Percentiles rank a stretch among this genome's conserved stretches.
Conservation (phyloP, 352 stramenopile genomes). For the Pythium rishiriense region DNA sequence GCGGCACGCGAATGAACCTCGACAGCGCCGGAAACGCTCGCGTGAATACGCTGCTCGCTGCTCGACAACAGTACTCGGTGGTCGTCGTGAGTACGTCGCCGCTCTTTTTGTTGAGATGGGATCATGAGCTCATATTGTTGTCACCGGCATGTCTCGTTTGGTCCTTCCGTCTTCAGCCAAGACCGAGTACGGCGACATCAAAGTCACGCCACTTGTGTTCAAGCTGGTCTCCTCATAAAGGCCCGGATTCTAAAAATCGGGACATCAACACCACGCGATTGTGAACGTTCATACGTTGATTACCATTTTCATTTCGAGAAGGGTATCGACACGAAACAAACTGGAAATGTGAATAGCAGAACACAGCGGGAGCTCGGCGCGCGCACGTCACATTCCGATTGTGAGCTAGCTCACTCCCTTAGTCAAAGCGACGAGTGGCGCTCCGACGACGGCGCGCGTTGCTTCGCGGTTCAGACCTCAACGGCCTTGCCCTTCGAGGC, state of each 20-base stretch:
- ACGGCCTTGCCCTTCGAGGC: constrained; percentile 84
- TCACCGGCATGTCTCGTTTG: background rate
- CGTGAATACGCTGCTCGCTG: constrained; percentile 45
- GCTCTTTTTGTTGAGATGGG: background rate
- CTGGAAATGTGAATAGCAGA: background rate
- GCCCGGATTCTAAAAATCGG: background rate
- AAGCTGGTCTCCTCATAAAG: constrained; percentile 26
- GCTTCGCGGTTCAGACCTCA: constrained; percentile 64
- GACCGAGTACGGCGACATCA: constrained; percentile 36
- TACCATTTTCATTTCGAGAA: constrained; percentile 10
- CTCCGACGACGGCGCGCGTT: constrained; percentile 8
- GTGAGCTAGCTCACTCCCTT: background rate
- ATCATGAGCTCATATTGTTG: background rate
- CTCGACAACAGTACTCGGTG: constrained; percentile 47
- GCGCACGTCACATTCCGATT: background rate
- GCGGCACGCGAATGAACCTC: constrained; percentile 44
- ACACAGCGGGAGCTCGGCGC: background rate
- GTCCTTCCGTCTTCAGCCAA: constrained; percentile 15
- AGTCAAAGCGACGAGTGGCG: constrained; percentile 20
- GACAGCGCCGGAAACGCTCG: constrained; percentile 39
- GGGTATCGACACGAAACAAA: background rate
- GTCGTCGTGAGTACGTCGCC: constrained; percentile 53
- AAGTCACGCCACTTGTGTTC: constrained; percentile 39
- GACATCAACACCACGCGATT: background rate
- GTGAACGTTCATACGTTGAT: constrained; percentile 6